Conservation (phyloP, 2,329 filamentous ascomycete genomes). For the Fusarium xyrophilum region DNA sequence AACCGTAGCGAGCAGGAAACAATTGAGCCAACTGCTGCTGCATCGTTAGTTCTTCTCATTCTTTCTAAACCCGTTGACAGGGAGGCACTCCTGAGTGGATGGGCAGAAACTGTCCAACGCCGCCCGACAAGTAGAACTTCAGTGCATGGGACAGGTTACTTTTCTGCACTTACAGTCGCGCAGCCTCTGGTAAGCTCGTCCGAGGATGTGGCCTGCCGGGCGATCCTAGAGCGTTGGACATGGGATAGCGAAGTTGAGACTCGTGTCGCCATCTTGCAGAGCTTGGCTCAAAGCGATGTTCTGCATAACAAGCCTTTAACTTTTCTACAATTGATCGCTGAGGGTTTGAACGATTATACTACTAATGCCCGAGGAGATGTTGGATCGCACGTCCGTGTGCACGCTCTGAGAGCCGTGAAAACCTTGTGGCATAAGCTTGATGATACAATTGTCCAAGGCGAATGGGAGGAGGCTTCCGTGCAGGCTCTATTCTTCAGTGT, state of each 20-base stretch:
- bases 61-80: constrained; percentile 50
- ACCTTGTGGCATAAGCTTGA: constrained; percentile 60
- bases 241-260: constrained; percentile 59
- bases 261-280: constrained; percentile 62
- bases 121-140: constrained; percentile 45
- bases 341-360: constrained; percentile 85
- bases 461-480: constrained; percentile 45
- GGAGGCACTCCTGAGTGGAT: constrained; percentile 51
- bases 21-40: constrained; percentile 57
- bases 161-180: constrained; percentile 60
- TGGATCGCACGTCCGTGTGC: constrained; percentile 82
- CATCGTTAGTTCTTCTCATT: constrained; percentile 58
- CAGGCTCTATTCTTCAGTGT: constrained; percentile 56
- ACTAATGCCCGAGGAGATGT: constrained; percentile 89
- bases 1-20: constrained; percentile 59
- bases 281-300: constrained; percentile 56
- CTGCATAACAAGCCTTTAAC: constrained; percentile 50
- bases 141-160: constrained; percentile 57
- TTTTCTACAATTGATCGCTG: constrained; percentile 57
- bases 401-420: constrained; percentile 78
- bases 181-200: constrained; percentile 50
- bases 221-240: constrained; percentile 61
- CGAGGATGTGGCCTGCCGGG: constrained; percentile 49
- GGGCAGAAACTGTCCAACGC: constrained; percentile 53
- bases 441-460: neutral